Evolutionary conservation across 176 grass and related monocot species (phyloP), one percentile per base, ranked within the genome.

Genomic region (Cenchrus fungigraminus): DNA sequence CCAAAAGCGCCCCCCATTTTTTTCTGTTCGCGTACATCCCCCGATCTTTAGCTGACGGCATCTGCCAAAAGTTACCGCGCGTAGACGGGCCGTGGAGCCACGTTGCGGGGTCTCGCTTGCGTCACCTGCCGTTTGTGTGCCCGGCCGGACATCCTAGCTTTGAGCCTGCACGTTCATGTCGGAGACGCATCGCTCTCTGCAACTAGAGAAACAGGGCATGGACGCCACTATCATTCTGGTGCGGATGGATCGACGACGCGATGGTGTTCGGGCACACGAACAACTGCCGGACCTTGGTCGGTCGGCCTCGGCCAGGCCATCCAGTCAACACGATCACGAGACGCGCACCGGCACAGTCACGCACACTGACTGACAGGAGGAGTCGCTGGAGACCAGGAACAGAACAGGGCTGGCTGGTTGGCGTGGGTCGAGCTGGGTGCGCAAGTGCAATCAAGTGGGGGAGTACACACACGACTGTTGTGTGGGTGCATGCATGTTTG

Each of bases 21-120:
- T 32, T 56, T 49, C 12, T 56, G 37, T 4, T 40, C 1, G 37
- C 37, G 4, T 40, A 40, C 25, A 11, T 57, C 40, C 52, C 52
- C 71, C 0, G 6, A 9, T 50, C 63, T 32, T 78, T 78, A 52
- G 78, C 73, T 71, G 80, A 45, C 29, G 32, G 74, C 64, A 72
- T 50, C 73, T 56, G 61, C 65, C 34, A 46, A 83, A 77, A 83
- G 86, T 29, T 31, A 52, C n/a, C 84, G 6, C 42, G 65, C 56
- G 42, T 51, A 12, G 61, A 32, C 61, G 14, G 68, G 63, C 15
- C 8, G 63, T 55, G 82, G 84, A 28, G 56, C 53, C 74, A 22
- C 61, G 71, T 10, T 34, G 40, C 10, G 5, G 83, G 63, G 5
- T 15, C 72, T n/a, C 4, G 46, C 45, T 72, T 46, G 65, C 74